phyloP scores from a whole-genome alignment of 768 basidiomycete species.

The Clitopilus hobsonii region DNA sequence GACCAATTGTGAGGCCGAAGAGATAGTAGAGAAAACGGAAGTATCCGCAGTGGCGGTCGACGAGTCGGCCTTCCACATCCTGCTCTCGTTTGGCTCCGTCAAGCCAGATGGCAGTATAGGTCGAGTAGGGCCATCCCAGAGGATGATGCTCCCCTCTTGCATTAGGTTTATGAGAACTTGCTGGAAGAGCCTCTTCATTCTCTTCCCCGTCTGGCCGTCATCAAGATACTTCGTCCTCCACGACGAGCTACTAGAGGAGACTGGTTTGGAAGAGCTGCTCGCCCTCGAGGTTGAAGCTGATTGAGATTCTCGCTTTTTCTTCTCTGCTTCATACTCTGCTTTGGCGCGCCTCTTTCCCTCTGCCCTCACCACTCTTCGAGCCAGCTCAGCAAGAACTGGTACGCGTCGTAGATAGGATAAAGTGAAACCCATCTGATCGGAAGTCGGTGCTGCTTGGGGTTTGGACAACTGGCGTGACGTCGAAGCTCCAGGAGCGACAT shows the following conservation, averaged over 20 bases:
- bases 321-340: conserved; percentile 29
- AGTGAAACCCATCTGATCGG: conserved; percentile 48
- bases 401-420: conserved; percentile 75
- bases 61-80: conserved; percentile 46
- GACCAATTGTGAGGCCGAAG: conserved; percentile 6
- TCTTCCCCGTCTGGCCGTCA: conserved; percentile 26
- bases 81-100: conserved; percentile 18
- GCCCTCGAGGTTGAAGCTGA: background rate
- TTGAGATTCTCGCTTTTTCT: conserved; percentile 31
- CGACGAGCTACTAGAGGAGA: background rate
- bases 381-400: conserved; percentile 64
- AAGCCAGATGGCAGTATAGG: conserved; percentile 18
- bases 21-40: conserved; percentile 23
- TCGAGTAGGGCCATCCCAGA: conserved; percentile 64
- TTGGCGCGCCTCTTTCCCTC: conserved; percentile 52
- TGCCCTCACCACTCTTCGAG: conserved; percentile 58
- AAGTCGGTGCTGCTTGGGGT: background rate
- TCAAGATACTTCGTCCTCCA: background rate
- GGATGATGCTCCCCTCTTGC: conserved; percentile 67
- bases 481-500: background rate
- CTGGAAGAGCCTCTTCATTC: conserved; percentile 66
- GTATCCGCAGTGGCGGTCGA: conserved; percentile 20
- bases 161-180: conserved; percentile 61
- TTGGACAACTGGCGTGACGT: background rate
- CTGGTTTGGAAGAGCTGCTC: background rate